These are phyloP conservation scores for Alnus glutinosa DNA, from an alignment of 306 rosid genomes.

Conservation along the genomic window DNA sequence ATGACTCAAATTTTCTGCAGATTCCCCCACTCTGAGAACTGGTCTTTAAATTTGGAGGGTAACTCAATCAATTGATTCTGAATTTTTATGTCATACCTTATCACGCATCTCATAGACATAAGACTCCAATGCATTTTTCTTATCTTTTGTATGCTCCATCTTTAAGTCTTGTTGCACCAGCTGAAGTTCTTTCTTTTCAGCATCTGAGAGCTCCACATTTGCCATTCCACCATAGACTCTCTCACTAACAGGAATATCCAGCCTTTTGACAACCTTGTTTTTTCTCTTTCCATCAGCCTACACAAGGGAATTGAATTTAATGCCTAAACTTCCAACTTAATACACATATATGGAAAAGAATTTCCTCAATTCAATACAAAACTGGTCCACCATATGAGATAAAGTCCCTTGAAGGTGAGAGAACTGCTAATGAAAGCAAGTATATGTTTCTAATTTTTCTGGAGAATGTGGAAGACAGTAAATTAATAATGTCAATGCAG, in stretches of 20 bases:
- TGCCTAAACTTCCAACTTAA: neutral
- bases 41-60: neutral
- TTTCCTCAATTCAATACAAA: neutral
- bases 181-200: neutral
- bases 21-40: neutral
- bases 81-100: constrained; percentile 2
- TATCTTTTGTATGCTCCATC: constrained; percentile 6
- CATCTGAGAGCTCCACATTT: neutral
- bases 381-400: neutral
- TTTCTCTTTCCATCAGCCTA: neutral
- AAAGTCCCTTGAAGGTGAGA: neutral
- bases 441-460: neutral
- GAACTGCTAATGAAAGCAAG: neutral
- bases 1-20: neutral
- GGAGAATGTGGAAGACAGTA: neutral
- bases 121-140: constrained; percentile 7
- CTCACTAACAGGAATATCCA: constrained; percentile 3
- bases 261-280: neutral
- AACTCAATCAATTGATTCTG: neutral
- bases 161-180: constrained; percentile 11
- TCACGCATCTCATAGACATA: neutral
- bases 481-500: neutral
- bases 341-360: neutral
- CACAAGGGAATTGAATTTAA: neutral
- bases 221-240: neutral